phyloP scores from a whole-genome alignment of 495 filamentous ascomycete genomes.

The Neurospora africana region DNA sequence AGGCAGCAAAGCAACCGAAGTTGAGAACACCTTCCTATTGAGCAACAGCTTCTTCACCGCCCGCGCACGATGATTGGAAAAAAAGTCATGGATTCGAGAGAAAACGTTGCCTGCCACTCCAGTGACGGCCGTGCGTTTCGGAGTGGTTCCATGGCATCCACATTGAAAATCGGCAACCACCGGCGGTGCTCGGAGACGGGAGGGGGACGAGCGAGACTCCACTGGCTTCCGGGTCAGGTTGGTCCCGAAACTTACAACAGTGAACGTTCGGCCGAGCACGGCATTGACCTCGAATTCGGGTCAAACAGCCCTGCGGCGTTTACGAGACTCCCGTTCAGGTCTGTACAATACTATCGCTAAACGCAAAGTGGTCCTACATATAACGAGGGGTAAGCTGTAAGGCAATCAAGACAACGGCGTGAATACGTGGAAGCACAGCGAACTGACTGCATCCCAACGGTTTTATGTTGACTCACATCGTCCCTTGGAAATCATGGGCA shows the following conservation, averaged over 20 bases:
- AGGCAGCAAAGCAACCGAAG: not conserved
- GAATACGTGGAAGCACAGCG: not conserved
- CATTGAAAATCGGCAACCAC: not conserved
- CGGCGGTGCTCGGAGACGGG: not conserved
- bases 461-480: not conserved
- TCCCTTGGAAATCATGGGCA: not conserved
- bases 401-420: not conserved
- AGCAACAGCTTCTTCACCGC: not conserved
- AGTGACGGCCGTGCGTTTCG: not conserved
- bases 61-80: not conserved
- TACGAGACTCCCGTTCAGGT: not conserved
- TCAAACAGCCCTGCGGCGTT: not conserved
- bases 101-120: not conserved
- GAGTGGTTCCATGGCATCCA: not conserved
- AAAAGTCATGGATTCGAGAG: not conserved
- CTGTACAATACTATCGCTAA: not conserved
- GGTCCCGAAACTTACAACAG: not conserved
- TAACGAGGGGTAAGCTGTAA: not conserved
- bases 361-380: not conserved
- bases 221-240: not conserved
- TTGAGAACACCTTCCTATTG: not conserved
- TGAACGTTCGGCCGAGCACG: not conserved
- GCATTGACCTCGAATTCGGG: not conserved
- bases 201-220: not conserved
- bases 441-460: not conserved